Conservation (phyloP, 495 filamentous ascomycete genomes). For the Poronia punctata region DNA sequence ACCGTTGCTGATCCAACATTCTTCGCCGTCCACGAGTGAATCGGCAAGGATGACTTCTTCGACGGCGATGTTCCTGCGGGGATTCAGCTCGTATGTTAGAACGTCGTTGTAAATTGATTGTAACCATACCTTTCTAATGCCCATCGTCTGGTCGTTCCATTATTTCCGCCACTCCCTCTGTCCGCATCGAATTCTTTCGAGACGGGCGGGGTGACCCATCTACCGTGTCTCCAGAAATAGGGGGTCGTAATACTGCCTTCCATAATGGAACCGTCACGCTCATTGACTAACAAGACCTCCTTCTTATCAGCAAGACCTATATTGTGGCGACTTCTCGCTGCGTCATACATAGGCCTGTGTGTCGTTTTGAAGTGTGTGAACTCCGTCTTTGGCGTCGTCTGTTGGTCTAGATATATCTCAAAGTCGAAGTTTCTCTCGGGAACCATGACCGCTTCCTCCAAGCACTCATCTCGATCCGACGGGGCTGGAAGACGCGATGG, state of each 20-base stretch:
- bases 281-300: slow-evolving; percentile 72
- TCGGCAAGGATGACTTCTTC: slow-evolving; percentile 50
- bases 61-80: slow-evolving; percentile 44
- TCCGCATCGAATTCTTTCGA: slow-evolving; percentile 16
- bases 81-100: slow-evolving; percentile 4
- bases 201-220: slow-evolving; percentile 60
- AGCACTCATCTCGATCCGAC: background rate
- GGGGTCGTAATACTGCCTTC: slow-evolving; percentile 78
- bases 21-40: slow-evolving; percentile 62
- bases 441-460: background rate
- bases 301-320: slow-evolving; percentile 47
- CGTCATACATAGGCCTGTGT: slow-evolving; percentile 54
- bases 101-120: background rate
- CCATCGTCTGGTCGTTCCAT: slow-evolving; percentile 77
- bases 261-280: slow-evolving; percentile 58
- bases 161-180: slow-evolving; percentile 63
- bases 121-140: slow-evolving; percentile 50
- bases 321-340: slow-evolving; percentile 50
- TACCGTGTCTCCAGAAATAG: slow-evolving; percentile 63
- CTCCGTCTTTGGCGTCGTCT: slow-evolving; percentile 45
- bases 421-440: slow-evolving; percentile 29
- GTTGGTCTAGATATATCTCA: slow-evolving; percentile 50
- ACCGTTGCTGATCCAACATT: slow-evolving; percentile 79
- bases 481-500: slow-evolving; percentile 37
- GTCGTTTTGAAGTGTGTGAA: slow-evolving; percentile 77